Base-by-base conservation (phyloP, 805 yeast species). In the Nakazawaea siamensis region DNA sequence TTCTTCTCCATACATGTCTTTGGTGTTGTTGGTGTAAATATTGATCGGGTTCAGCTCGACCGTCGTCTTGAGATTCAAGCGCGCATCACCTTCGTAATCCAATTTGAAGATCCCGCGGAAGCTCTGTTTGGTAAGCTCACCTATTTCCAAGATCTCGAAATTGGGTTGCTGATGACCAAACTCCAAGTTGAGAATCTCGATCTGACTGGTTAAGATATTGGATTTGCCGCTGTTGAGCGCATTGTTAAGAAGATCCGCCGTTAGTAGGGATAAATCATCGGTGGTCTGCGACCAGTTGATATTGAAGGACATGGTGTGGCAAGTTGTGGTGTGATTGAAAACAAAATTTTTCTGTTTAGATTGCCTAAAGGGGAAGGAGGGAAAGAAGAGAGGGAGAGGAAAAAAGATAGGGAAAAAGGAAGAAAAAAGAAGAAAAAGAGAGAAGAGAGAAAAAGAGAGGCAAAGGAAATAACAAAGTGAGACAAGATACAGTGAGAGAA, bases 31-130 rank as follows among this genome's bases (percentile, higher is more conserved):
- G 32, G 51, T 51, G 52, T 81, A 78, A 19, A 83, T 82, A 40
- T 79, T 78, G 35, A 86, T 61, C 5, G 92, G 81, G 54, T 85
- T 85, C 1, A 94, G 95, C 54, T 84, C 87, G 11, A 86, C 85
- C 37, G 79, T 76, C 0, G 94, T 83, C 35, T 76, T 80, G 34
- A 84, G 64, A 1, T 87, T 79, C 35, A 83, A 71, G 36, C 73
- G 73, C 14, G 86, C 84, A 52, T 80, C 85, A 2, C 94, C 94
- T 31, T 65, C 62, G 51, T 84, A 83, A 45, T 72, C 75, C 42
- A 83, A 68, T 47, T 82, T 83, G 63, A 83, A 84, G 15, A 83
- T 84, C 2, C 94, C 94, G 39, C 92, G 64, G 49, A 83, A 84
- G 41, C 83, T 58, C 55, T 83, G 92, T 18, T 62, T 64, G 5